Conservation (phyloP, 1,284 basidiomycete genomes). For the Cryptococcus sp. region DNA sequence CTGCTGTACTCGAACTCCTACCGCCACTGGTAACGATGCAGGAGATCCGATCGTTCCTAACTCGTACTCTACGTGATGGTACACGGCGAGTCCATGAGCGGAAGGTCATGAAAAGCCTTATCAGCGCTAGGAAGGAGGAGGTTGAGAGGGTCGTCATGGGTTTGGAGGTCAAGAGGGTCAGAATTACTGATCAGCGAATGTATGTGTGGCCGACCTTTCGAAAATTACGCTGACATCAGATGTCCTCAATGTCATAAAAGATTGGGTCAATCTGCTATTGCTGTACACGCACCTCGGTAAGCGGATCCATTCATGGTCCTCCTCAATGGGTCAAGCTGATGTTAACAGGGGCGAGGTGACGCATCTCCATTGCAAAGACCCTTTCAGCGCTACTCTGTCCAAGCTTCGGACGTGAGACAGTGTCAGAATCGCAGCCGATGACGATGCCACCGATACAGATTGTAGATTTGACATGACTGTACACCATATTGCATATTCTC, state of each 20-base stretch:
- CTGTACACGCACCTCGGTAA: constrained; percentile 79
- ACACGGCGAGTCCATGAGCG: constrained; percentile 59
- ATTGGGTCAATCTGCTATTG: constrained; percentile 88
- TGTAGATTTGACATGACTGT: neutral
- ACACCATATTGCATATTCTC: neutral
- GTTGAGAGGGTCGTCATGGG: constrained; percentile 66
- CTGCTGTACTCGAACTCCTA: constrained; percentile 74
- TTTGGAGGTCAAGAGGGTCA: constrained; percentile 76
- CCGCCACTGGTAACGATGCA: constrained; percentile 80
- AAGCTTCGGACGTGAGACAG: constrained; percentile 4
- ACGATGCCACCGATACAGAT: too few species aligned
- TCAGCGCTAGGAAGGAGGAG: constrained; percentile 67
- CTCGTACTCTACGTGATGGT: constrained; percentile 62
- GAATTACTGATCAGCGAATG: constrained; percentile 86
- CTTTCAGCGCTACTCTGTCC: constrained; percentile 55
- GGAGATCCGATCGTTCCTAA: constrained; percentile 73
- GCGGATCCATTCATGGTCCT: constrained; percentile 2
- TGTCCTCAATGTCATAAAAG: constrained; percentile 95
- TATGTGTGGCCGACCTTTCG: constrained; percentile 48
- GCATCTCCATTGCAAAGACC: constrained; percentile 86
- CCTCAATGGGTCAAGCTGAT: constrained; percentile 23
- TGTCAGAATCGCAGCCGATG: too few species aligned
- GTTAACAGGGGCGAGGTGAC: constrained; percentile 76
- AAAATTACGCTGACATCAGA: constrained; percentile 50
- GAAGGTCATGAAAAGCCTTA: constrained; percentile 62